These are phyloP conservation scores for Colletotrichum echinochloae DNA, from an alignment of 2,329 filamentous ascomycete species.

Conservation along the genomic window DNA sequence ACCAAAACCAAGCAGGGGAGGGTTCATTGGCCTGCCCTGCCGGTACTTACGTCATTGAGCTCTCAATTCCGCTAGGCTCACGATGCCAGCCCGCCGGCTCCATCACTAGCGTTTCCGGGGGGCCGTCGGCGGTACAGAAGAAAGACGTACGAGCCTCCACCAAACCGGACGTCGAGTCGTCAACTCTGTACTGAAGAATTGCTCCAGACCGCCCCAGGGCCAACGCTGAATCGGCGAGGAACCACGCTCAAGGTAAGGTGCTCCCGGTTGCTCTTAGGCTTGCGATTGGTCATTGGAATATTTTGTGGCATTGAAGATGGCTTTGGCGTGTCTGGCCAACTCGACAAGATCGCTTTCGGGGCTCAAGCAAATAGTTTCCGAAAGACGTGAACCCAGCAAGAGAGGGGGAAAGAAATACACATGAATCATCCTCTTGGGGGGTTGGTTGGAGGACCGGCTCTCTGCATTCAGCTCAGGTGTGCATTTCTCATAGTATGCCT, in stretches of 20 bases:
- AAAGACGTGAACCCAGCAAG: neutral
- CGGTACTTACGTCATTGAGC: slow-evolving; percentile 33
- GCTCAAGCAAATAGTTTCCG: neutral
- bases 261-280: slow-evolving; percentile 16
- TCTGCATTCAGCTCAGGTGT: neutral
- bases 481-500: neutral
- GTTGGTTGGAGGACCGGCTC: neutral
- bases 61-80: slow-evolving; percentile 28
- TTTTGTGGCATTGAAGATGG: neutral
- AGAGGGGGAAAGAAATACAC: neutral
- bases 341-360: neutral
- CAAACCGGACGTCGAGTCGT: slow-evolving; percentile 6
- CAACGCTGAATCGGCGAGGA: slow-evolving; percentile 14
- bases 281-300: slow-evolving; percentile 15
- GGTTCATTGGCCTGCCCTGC: slow-evolving; percentile 12
- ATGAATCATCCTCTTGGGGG: neutral
- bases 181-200: neutral
- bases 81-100: slow-evolving; percentile 37
- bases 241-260: slow-evolving; percentile 2
- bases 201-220: neutral
- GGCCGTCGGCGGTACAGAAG: slow-evolving; percentile 19
- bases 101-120: slow-evolving; percentile 34
- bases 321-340: slow-evolving; percentile 9
- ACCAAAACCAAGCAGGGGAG: slow-evolving; percentile 14
- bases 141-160: slow-evolving; percentile 2